Percentiles rank a stretch among this genome's conserved stretches.
These are phyloP conservation scores for Cladorrhinum samala DNA, from an alignment of 495 filamentous ascomycete species.

Conservation along the genomic window DNA sequence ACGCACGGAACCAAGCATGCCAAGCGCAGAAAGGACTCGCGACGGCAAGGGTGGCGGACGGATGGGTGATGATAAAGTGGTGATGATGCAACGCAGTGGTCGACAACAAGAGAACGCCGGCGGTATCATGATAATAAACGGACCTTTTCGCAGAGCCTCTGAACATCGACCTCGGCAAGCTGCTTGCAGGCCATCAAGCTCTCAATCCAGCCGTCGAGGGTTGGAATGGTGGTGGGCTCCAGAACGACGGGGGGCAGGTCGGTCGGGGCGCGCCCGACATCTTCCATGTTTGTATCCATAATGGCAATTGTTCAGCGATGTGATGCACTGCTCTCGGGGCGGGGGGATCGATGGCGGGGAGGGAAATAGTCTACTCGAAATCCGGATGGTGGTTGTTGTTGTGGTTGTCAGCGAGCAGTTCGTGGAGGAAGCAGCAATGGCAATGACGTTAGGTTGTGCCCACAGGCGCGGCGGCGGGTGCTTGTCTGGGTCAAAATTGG, in stretches of 20 bases:
- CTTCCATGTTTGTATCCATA: conserved; percentile 99
- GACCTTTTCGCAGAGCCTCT: conserved; percentile 96
- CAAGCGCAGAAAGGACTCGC: neutral
- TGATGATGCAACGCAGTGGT: neutral
- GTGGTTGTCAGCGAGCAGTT: conserved; percentile 6
- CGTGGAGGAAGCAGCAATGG: conserved; percentile 13
- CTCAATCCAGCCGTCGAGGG: conserved; percentile 97
- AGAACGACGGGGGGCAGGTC: conserved; percentile 64
- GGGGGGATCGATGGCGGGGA: neutral
- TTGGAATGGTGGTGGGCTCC: conserved; percentile 85
- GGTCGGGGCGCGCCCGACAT: conserved; percentile 82
- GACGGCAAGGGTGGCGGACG: neutral
- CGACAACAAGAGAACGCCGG: too few relatives aligned
- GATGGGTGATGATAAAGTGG: neutral
- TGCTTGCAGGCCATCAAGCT: conserved; percentile 98
- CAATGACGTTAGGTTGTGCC: conserved; percentile 16
- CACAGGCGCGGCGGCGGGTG: conserved; percentile 10
- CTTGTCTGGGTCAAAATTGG: conserved; percentile 21
- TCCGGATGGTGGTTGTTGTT: conserved; percentile 1
- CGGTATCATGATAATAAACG: too few relatives aligned
- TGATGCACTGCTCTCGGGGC: neutral
- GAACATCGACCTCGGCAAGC: conserved; percentile 88
- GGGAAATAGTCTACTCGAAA: neutral
- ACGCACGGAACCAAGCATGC: neutral
- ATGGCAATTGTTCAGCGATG: conserved; percentile 19